Evolutionary conservation across 23 red algal species (phyloP).

Genomic region (Gracilariopsis chorda): DNA sequence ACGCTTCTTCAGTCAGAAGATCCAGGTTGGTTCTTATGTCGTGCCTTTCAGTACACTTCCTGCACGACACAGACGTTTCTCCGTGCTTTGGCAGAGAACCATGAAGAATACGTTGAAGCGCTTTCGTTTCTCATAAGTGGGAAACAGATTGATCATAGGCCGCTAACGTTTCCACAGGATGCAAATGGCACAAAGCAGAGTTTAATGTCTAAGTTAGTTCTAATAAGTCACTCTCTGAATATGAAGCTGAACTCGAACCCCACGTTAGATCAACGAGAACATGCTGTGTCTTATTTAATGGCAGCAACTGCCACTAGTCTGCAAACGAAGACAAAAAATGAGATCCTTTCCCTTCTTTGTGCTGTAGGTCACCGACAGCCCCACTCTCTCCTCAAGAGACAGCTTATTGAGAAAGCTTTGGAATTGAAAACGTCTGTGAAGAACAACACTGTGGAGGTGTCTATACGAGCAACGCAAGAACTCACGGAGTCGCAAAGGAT

Average conservation of each 20-base stretch:
- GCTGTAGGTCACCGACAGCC: background rate
- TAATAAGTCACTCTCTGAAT: background rate
- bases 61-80: background rate
- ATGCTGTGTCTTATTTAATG: background rate
- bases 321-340: background rate
- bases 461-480: background rate
- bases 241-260: background rate
- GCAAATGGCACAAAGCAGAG: background rate
- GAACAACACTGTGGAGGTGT: background rate
- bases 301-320: background rate
- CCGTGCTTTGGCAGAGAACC: background rate
- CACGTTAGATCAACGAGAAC: background rate
- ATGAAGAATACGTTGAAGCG: background rate
- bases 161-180: background rate
- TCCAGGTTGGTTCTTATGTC: background rate
- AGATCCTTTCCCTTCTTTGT: background rate
- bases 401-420: background rate
- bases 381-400: background rate
- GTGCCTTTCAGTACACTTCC: conserved; percentile 15
- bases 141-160: background rate
- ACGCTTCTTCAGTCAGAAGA: background rate
- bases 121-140: background rate
- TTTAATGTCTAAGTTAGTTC: background rate
- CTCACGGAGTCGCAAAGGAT: background rate
- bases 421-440: background rate